Base-by-base conservation (phyloP, 2,329 filamentous ascomycete species). In the Ceratocystis alfenasii region DNA sequence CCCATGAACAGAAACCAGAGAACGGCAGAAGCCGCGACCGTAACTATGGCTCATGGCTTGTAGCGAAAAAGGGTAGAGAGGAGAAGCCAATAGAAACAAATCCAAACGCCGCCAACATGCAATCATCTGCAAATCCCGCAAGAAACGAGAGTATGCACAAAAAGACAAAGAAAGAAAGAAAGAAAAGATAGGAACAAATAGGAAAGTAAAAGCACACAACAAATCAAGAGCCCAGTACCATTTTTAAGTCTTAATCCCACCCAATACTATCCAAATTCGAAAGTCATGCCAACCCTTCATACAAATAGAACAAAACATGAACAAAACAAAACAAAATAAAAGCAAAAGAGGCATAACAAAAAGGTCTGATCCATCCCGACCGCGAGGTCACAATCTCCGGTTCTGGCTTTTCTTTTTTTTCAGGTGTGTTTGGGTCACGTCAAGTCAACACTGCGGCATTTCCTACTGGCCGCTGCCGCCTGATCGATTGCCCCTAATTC, bases 261-360 rank as follows among this genome's bases (percentile, higher is more conserved):
- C 63, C 63, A 41, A 22, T 15, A n/a, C 45, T 20, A 64, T 50
- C 46, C 63, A 64, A 65, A 65, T 25, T 53, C n/a, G n/a, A 25
- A 25, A 64, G n/a, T 41, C 50, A 30, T 12, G 20, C 55, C 25
- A n/a, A 48, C 22, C 50, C 50, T 46, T 60, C 48, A 25, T 46
- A 46, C 12, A 22, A 5, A 66, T 30, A 44, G 25, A 28, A 45
- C 50, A 10, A 62, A 6, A 45, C 41, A 28, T 17, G 46, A 20
- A 50, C 15, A 46, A 30, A 57, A 46, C 8, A 45, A 48, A 65
- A 59, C 36, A 60, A 50, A 65, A 59, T 22, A 60, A 65, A 44
- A 61, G 45, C 33, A 5, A 48, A 65, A 22, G 28, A 33, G 45
- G 45, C 25, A 59, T 36, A 30, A 36, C 15, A 36, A 59, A 59